These are phyloP conservation scores for Chrysoporthe puriensis DNA, from an alignment of 2,329 filamentous ascomycete genomes.

Conservation along the genomic window DNA sequence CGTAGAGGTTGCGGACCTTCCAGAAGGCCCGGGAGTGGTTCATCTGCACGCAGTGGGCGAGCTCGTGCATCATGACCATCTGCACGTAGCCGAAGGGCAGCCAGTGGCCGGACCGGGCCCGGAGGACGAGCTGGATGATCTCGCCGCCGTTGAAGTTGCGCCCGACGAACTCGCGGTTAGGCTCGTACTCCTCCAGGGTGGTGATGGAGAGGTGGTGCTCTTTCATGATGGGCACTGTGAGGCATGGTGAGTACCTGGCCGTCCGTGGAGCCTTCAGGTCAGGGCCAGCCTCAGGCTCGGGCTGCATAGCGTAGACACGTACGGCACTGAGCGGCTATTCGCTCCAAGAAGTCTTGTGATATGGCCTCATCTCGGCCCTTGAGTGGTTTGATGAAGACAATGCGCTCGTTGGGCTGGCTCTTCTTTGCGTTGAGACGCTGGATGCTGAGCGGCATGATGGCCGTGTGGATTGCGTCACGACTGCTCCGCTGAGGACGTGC, in stretches of 20 bases:
- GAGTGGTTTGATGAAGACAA: conserved; percentile 85
- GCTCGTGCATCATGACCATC: conserved; percentile 95
- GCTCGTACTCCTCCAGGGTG: conserved; percentile 78
- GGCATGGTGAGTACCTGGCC: conserved; percentile 10
- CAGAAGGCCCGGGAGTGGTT: conserved; percentile 84
- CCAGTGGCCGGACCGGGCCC: conserved; percentile 70
- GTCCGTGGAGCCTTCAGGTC: not conserved
- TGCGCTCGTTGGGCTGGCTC: conserved; percentile 74
- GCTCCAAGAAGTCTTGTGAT: conserved; percentile 72
- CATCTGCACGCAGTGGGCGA: conserved; percentile 90
- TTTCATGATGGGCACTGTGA: conserved; percentile 68
- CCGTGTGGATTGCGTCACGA: conserved; percentile 20
- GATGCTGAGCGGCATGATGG: conserved; percentile 74
- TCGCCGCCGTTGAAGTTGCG: conserved; percentile 92
- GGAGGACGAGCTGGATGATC: conserved; percentile 82
- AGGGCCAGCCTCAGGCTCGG: no score
- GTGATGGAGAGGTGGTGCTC: conserved; percentile 66
- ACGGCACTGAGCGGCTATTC: conserved; percentile 81
- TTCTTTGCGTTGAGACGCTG: conserved; percentile 77
- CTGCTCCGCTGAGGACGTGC: not conserved
- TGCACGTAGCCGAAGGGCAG: conserved; percentile 82
- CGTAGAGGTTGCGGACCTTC: conserved; percentile 75
- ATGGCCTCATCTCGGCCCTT: conserved; percentile 64
- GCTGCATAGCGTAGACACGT: conserved; percentile 33
- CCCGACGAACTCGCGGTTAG: conserved; percentile 81